Conservation (phyloP, 768 basidiomycete genomes). For the Stropharia rugosoannulata region DNA sequence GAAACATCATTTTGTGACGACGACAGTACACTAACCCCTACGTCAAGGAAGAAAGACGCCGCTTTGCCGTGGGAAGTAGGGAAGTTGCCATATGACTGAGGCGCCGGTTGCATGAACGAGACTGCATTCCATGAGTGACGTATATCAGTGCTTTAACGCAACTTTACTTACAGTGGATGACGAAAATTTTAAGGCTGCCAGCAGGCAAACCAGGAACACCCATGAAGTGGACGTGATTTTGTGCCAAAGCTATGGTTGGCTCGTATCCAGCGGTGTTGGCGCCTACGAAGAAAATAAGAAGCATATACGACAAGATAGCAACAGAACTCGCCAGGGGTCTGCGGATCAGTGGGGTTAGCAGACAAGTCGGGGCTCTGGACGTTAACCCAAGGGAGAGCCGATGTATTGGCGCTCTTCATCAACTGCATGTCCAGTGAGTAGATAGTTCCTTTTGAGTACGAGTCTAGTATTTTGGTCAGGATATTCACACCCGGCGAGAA, state of each 20-base stretch:
- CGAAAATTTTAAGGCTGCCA: conserved; percentile 77
- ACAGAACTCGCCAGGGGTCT: conserved; percentile 11
- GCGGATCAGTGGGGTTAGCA: conserved; percentile 4
- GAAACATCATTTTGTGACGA: not conserved
- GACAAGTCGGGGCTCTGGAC: conserved; percentile 55
- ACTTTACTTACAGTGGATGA: conserved; percentile 70
- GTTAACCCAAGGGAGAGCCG: conserved; percentile 62
- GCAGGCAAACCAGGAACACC: conserved; percentile 65
- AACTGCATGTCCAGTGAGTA: conserved; percentile 70
- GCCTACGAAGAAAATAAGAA: not conserved
- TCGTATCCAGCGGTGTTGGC: conserved; percentile 49
- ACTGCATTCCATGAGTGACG: conserved; percentile 36
- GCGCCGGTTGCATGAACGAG: conserved; percentile 74
- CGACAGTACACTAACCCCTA: conserved; percentile 28
- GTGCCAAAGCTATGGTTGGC: conserved; percentile 78
- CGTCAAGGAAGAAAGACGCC: conserved; percentile 64
- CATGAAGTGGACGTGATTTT: conserved; percentile 87
- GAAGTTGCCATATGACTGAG: conserved; percentile 68
- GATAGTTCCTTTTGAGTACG: conserved; percentile 61
- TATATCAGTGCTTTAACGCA: not conserved
- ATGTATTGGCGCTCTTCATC: conserved; percentile 59
- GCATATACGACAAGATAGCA: not conserved
- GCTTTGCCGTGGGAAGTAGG: conserved; percentile 69
- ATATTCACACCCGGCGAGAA: not conserved
- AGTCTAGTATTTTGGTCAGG: conserved; percentile 42